Evolutionary conservation across 2,329 filamentous ascomycete species (phyloP).

Genomic region (Penicillium sclerotigenum): DNA sequence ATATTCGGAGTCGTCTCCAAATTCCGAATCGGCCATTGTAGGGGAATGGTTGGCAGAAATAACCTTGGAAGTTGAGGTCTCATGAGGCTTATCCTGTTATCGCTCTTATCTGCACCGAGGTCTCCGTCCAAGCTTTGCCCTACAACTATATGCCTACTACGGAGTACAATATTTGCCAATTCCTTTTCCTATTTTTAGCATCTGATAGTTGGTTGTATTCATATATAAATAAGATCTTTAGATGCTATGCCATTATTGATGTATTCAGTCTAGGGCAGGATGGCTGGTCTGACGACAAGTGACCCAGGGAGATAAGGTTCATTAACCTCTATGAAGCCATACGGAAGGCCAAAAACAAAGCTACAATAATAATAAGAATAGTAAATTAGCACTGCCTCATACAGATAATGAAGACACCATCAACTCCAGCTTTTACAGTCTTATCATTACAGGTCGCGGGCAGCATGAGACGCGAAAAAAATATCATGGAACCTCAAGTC

Average conservation of each 20-base stretch:
- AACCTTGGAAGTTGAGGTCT: neutral
- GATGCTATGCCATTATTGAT: neutral
- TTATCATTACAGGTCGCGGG: constrained; percentile 38
- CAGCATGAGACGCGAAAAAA: constrained; percentile 23
- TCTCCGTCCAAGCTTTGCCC: neutral
- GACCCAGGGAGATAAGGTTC: neutral
- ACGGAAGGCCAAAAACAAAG: neutral
- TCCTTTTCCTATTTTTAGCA: neutral
- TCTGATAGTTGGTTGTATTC: neutral
- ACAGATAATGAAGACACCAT: constrained; percentile 16
- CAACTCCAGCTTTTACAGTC: constrained; percentile 36
- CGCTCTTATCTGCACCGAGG: neutral
- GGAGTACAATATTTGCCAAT: neutral
- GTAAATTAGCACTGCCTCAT: constrained; percentile 20
- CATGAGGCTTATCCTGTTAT: neutral
- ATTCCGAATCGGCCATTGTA: constrained; percentile 24
- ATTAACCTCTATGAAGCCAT: neutral
- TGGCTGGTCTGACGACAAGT: neutral
- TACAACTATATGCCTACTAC: no score
- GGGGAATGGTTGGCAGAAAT: neutral
- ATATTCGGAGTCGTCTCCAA: constrained; percentile 22
- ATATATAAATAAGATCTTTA: neutral
- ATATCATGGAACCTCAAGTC: constrained; percentile 27
- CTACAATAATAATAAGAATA: constrained; percentile 11
- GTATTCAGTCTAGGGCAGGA: neutral